phyloP scores from a whole-genome alignment of 352 stramenopile genomes.

The Pythium grandisporangium region DNA sequence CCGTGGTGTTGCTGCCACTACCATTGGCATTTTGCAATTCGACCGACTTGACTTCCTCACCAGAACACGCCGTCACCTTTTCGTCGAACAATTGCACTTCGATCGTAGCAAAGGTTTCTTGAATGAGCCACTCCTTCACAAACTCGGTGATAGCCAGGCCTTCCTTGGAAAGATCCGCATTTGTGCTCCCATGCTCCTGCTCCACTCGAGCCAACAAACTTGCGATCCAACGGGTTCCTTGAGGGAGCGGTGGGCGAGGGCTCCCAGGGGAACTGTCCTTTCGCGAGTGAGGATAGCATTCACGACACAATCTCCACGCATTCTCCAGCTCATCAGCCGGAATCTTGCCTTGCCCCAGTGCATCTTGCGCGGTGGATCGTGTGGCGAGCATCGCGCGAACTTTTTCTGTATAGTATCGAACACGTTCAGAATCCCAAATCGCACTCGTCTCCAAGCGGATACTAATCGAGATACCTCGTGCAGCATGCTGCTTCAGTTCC shows the following conservation, averaged over 20 bases:
- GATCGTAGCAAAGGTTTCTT: constrained; percentile 49
- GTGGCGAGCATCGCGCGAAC: constrained; percentile 20
- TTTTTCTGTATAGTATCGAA: constrained; percentile 33
- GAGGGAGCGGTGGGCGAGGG: constrained; percentile 6
- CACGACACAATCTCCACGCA: constrained; percentile 41
- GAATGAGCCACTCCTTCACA: constrained; percentile 68
- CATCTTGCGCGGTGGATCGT: constrained; percentile 3
- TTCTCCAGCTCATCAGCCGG: constrained; percentile 27
- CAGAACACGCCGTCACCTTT: constrained; percentile 28
- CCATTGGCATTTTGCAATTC: constrained; percentile 34
- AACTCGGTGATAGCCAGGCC: constrained; percentile 46
- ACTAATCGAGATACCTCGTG: constrained; percentile 60
- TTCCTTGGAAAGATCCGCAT: not conserved
- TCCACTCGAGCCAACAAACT: constrained; percentile 29
- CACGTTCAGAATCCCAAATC: constrained; percentile 28
- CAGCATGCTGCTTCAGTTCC: constrained; percentile 65
- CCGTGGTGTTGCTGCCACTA: constrained; percentile 43
- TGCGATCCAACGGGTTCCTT: constrained; percentile 33
- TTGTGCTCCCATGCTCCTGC: constrained; percentile 8
- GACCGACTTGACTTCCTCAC: constrained; percentile 32
- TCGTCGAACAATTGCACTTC: constrained; percentile 43
- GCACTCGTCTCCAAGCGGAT: constrained; percentile 34
- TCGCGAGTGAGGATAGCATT: constrained; percentile 13
- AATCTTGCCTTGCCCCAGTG: constrained; percentile 18
- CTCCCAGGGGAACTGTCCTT: not conserved